A percentile compares a stretch with the other conserved stretches of the same genome.
Evolutionary conservation across 768 basidiomycete genomes (phyloP).

Genomic region (Hemileccinum rubropunctum): DNA sequence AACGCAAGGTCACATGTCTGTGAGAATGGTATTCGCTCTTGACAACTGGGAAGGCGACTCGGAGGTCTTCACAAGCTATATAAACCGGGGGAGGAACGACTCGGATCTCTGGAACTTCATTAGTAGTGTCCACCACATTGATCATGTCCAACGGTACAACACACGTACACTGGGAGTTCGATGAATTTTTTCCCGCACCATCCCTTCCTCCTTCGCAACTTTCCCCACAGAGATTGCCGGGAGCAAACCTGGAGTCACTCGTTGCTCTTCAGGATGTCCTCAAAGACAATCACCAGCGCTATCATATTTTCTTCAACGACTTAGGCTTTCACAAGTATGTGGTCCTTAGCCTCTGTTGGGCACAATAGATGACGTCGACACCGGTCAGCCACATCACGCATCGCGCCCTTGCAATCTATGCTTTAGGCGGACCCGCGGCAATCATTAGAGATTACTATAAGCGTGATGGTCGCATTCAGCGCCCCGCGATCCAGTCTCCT

Average conservation of each 20-base stretch:
- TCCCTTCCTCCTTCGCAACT: conserved; percentile 24
- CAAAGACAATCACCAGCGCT: conserved; percentile 46
- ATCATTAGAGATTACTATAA: conserved; percentile 27
- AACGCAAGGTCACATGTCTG: not conserved
- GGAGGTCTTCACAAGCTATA: not conserved
- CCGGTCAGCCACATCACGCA: conserved; percentile 27
- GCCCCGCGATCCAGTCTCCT: conserved; percentile 23
- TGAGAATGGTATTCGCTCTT: too few relatives aligned
- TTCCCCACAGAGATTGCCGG: conserved; percentile 27
- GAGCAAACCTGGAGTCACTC: conserved; percentile 23
- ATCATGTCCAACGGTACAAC: conserved; percentile 10
- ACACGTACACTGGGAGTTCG: conserved; percentile 8
- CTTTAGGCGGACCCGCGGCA: conserved; percentile 21
- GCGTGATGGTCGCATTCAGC: conserved; percentile 19
- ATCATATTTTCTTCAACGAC: conserved; percentile 51
- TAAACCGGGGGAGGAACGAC: not conserved
- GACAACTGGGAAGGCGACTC: not conserved
- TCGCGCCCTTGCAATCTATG: conserved; percentile 29
- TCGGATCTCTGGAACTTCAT: not conserved
- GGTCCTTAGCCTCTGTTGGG: too few relatives aligned
- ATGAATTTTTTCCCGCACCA: conserved; percentile 25
- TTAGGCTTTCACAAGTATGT: conserved; percentile 50
- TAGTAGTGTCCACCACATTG: not conserved
- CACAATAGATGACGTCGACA: not conserved
- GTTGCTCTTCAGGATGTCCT: conserved; percentile 32